Evolutionary conservation across 2,329 filamentous ascomycete species (phyloP).

Genomic region (Hypomyces perniciosus): DNA sequence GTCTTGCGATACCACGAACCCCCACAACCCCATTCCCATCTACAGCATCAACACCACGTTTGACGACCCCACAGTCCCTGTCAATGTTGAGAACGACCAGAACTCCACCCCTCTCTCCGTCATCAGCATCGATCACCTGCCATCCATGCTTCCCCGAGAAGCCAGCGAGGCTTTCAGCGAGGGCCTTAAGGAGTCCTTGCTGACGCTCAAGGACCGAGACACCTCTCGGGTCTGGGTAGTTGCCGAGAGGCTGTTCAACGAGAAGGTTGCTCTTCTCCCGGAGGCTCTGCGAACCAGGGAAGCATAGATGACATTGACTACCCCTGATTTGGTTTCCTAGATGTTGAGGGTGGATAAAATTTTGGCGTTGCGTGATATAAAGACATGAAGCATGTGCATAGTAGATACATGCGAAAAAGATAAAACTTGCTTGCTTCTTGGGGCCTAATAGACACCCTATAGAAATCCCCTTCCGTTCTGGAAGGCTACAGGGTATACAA

Average conservation of each 20-base stretch:
- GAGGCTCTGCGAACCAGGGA: conserved; percentile 10
- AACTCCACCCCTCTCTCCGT: conserved; percentile 60
- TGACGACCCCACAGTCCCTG: conserved; percentile 71
- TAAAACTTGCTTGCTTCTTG: too few species aligned
- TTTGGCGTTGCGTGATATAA: too few species aligned
- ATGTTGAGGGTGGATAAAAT: too few species aligned
- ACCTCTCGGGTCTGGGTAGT: conserved; percentile 74
- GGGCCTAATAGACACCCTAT: too few species aligned
- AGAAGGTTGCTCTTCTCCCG: conserved; percentile 70
- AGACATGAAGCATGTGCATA: too few species aligned
- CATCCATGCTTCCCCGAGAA: conserved; percentile 77
- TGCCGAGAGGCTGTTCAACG: conserved; percentile 76
- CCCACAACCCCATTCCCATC: conserved; percentile 67
- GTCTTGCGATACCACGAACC: conserved; percentile 67
- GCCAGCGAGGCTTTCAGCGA: conserved; percentile 79
- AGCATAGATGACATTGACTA: not conserved
- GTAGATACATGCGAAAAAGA: too few species aligned
- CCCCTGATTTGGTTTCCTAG: not conserved
- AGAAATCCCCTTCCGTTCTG: too few species aligned
- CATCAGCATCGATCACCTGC: conserved; percentile 84
- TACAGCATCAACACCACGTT: conserved; percentile 85
- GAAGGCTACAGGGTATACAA: too few species aligned
- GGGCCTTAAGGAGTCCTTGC: conserved; percentile 69
- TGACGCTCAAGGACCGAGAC: conserved; percentile 69
- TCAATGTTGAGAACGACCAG: conserved; percentile 40